Evolutionary conservation across 306 rosid species (phyloP).

Genomic region (Geum urbanum): DNA sequence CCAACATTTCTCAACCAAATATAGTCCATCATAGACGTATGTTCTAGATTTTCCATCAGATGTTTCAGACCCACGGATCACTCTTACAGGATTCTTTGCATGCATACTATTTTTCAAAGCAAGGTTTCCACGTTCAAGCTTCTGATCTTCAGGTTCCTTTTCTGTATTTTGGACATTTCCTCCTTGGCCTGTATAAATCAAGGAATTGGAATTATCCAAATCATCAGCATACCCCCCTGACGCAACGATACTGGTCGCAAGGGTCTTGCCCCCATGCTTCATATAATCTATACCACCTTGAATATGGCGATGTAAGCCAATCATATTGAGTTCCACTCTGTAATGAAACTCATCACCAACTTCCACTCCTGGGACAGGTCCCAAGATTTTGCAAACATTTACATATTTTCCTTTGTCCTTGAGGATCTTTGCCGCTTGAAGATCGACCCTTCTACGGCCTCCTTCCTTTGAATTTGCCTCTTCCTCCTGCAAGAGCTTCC

Average conservation of each 20-base stretch:
- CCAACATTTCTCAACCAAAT: slow-evolving; percentile 66
- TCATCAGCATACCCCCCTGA: slow-evolving; percentile 83
- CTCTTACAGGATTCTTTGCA: slow-evolving; percentile 72
- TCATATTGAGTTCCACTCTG: slow-evolving; percentile 69
- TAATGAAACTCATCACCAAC: slow-evolving; percentile 91
- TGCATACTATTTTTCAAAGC: slow-evolving; percentile 72
- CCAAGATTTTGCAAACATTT: slow-evolving; percentile 64
- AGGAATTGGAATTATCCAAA: slow-evolving; percentile 57
- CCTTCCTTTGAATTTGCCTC: slow-evolving; percentile 49
- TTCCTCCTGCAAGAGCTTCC: slow-evolving; percentile 73
- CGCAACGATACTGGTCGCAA: slow-evolving; percentile 83
- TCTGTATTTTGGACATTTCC: slow-evolving; percentile 62
- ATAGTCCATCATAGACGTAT: slow-evolving; percentile 79
- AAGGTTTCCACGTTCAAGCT: slow-evolving; percentile 90
- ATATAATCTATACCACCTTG: slow-evolving; percentile 86
- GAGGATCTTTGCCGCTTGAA: slow-evolving; percentile 47
- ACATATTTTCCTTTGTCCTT: slow-evolving; percentile 52
- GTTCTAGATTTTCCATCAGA: slow-evolving; percentile 52
- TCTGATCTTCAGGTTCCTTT: slow-evolving; percentile 91
- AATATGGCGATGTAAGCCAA: slow-evolving; percentile 73
- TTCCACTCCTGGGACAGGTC: slow-evolving; percentile 83
- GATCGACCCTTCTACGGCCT: slow-evolving; percentile 54
- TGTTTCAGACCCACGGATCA: slow-evolving; percentile 77
- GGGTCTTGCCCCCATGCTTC: slow-evolving; percentile 43
- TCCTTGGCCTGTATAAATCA: slow-evolving; percentile 85